Base-by-base conservation (phyloP, 2,329 filamentous ascomycete genomes). In the Colletotrichum lindemuthianum region DNA sequence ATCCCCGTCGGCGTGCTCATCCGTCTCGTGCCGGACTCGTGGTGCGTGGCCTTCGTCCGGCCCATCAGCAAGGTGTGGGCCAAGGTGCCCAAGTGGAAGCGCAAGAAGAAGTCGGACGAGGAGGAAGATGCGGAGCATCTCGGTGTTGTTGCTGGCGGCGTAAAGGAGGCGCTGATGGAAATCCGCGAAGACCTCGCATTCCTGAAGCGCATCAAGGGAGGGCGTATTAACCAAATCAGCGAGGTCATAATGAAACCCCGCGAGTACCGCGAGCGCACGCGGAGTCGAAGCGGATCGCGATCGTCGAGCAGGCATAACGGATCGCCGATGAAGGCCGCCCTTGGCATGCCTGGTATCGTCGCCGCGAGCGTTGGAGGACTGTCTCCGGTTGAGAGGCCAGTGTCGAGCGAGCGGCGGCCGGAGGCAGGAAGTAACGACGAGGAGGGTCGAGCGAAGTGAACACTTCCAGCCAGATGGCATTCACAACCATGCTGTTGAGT, bases 1-100 rank as follows among this genome's bases (percentile, higher is more conserved):
- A 78, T 93, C 10, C 88, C 89, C 0, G 83, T 91, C 69, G 90
- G 88, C 59, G 79, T 90, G 3, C 75, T 89, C 32, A 84, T 92
- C 49, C 87, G 90, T 48, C 77, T 88, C n/a, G 37, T 70, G 12
- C 68, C 68, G 41, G 68, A 70, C 52, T 40, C 67, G 7, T 10
- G 43, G 33, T 65, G 60, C 15, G 58, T 52, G 34, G 47, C 58
- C 6, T 47, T 68, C 34, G 51, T 69, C 77, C 50, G 75, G 12
- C 52, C 56, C 8, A 54, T 66, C 10, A 52, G 59, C 15, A 67
- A 53, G 51, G 60, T 63, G 7, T 66, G 56, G 64, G 58, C 59
- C 56, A 63, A 68, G 55, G 48, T 57, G 15, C 66, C 66, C 39
- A 59, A 56, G 37, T 67, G 65, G 59, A 67, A 60, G 59, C 64